Conservation (phyloP, 176 grass and related monocot species). For the Hyparrhenia diplandra region DNA sequence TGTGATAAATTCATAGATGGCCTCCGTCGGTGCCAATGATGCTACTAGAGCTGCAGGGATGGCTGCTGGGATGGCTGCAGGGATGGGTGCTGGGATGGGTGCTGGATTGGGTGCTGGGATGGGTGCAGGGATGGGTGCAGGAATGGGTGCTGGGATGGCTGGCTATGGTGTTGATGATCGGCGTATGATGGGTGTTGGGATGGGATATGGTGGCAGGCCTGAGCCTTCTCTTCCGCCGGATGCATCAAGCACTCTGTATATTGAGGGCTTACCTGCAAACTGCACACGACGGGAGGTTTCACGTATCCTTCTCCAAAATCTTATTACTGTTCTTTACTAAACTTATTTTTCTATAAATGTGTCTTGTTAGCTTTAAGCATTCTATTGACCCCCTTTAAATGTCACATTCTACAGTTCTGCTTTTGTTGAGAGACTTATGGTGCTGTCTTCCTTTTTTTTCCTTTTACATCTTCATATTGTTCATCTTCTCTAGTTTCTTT, state of each 20-base stretch:
- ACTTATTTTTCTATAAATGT: neutral
- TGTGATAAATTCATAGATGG: slow-evolving; percentile 36
- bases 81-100: slow-evolving; percentile 49
- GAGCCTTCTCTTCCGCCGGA: slow-evolving; percentile 84
- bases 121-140: slow-evolving; percentile 52
- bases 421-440: neutral
- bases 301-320: slow-evolving; percentile 72
- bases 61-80: slow-evolving; percentile 47
- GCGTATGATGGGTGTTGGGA: slow-evolving; percentile 56
- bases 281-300: slow-evolving; percentile 96
- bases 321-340: neutral
- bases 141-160: slow-evolving; percentile 59
- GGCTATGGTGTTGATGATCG: slow-evolving; percentile 68
- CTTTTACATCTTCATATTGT: neutral
- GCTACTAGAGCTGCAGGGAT: slow-evolving; percentile 60
- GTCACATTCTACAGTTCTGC: neutral
- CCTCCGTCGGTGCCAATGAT: slow-evolving; percentile 57
- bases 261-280: slow-evolving; percentile 93
- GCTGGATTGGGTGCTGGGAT: slow-evolving; percentile 32
- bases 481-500: neutral
- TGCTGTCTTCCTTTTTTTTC: neutral
- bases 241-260: slow-evolving; percentile 81
- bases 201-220: slow-evolving; percentile 64
- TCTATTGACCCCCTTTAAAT: neutral
- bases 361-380: neutral